A percentile compares a stretch with the other conserved stretches of the same genome.
These are phyloP conservation scores for Rubia yunnanensis DNA, from an alignment of 257 asterid species.

Conservation along the genomic window DNA sequence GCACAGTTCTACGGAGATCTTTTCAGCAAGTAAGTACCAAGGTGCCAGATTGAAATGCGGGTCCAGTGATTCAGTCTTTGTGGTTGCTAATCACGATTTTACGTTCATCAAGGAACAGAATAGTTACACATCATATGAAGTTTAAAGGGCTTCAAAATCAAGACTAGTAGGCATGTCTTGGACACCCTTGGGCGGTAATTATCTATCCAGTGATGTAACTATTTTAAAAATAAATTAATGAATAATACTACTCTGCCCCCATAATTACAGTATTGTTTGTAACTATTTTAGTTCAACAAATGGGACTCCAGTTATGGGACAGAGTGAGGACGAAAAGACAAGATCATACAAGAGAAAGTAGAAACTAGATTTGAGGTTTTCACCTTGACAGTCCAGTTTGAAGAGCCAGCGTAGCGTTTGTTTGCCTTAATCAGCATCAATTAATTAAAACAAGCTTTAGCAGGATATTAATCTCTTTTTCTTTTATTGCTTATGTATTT, in stretches of 20 bases:
- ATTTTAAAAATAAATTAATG: neutral
- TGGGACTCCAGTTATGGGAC: neutral
- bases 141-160: neutral
- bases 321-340: neutral
- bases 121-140: neutral
- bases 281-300: neutral
- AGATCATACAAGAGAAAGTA: neutral
- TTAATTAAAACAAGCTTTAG: slow-evolving; percentile 2
- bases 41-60: too few species aligned
- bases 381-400: slow-evolving; percentile 98
- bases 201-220: neutral
- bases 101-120: neutral
- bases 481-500: neutral
- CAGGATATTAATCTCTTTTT: neutral
- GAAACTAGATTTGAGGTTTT: slow-evolving; percentile 4
- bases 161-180: neutral
- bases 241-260: neutral
- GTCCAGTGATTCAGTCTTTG: neutral
- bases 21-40: too few species aligned
- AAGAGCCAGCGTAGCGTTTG: slow-evolving; percentile 81
- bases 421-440: slow-evolving; percentile 64
- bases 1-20: too few species aligned
- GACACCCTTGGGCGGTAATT: neutral
- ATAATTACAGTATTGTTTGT: neutral
- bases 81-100: neutral